A percentile compares a stretch with the other conserved stretches of the same genome.
phyloP scores from a whole-genome alignment of 139 green algal species.

The Edaphochlamys debaryana region DNA sequence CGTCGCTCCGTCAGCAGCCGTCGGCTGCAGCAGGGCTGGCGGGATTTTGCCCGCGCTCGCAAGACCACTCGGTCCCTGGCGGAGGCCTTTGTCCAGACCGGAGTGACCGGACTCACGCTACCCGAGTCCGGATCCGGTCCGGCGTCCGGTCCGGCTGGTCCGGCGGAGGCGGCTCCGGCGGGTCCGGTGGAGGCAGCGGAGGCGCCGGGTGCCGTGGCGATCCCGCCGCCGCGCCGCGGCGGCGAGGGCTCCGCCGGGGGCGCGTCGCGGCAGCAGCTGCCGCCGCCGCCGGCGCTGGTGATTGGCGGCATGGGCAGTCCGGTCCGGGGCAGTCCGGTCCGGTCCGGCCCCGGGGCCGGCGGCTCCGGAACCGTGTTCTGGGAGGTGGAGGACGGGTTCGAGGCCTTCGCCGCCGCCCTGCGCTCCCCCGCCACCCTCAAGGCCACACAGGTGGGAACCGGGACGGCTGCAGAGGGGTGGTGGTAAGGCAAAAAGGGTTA shows the following conservation, averaged over 20 bases:
- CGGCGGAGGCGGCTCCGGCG: neutral
- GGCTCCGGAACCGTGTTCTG: neutral
- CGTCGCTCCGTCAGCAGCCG: constrained; percentile 49
- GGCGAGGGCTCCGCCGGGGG: no score
- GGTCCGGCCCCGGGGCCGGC: neutral
- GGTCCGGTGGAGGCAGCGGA: neutral
- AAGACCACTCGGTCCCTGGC: constrained; percentile 62
- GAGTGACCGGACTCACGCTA: constrained; percentile 38
- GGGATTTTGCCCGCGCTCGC: constrained; percentile 44
- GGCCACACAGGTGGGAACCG: constrained; percentile 50
- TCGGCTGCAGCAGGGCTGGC: constrained; percentile 65
- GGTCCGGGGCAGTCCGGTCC: neutral
- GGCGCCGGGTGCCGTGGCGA: neutral
- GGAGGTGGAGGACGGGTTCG: constrained; percentile 61
- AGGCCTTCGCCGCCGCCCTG: constrained; percentile 73
- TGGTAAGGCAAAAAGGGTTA: neutral
- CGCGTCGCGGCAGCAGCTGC: neutral
- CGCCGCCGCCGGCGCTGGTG: neutral
- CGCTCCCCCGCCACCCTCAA: constrained; percentile 64
- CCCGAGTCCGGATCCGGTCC: no score
- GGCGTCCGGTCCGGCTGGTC: neutral
- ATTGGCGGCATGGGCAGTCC: constrained; percentile 15
- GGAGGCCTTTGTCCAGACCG: constrained; percentile 48
- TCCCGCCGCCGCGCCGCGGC: constrained; percentile 1
- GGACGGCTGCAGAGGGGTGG: neutral